Base-by-base conservation (phyloP, 768 basidiomycete genomes). In the Tricholoma sp. region DNA sequence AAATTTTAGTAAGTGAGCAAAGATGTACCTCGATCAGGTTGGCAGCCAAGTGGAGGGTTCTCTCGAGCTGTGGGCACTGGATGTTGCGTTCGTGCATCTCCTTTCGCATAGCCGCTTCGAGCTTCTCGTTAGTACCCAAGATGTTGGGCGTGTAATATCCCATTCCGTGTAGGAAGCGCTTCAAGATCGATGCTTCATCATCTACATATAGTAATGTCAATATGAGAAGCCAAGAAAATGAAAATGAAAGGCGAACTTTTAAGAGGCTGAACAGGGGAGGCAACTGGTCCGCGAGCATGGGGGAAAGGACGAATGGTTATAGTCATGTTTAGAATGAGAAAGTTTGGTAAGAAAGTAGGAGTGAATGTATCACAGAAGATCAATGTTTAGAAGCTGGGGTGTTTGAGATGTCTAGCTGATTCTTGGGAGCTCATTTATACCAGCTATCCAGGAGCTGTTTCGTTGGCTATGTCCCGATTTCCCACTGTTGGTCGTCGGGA, bases 41-140 rank as follows among this genome's bases (percentile, higher is more conserved):
- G 29, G 54, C 54, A 10, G 58, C 42, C 41, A 55, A 36, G 41
- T 59, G 58, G 5, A 59, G n/a, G 7, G 48, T 59, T 18, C 39
- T 55, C 28, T 59, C 54, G 33, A 59, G 58, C n/a, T 49, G 54
- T 3, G 37, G 54, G 5, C 45, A 59, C 24, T 33, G 9, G 10
- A 59, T 48, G 24, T 55, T 54, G 15, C 53, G 53, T 9, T 52
- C 9, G 12, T 41, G 37, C 49, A 60, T 50, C 17, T 54, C 56
- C 13, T 37, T 53, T 1, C 50, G 53, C 59, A 60, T 60, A 17
- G 50, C 50, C 4, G 33, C 48, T 52, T 60, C 56, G 3, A 60
- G 59, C 12, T 24, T 41, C 18, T 39, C 29, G 12, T 61, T 61
- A 6, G 57, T 58, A 10, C 37, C 29, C 15, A 32, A 31, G 12